Conservation (phyloP, 495 filamentous ascomycete genomes). For the Tetracladium setigerum region DNA sequence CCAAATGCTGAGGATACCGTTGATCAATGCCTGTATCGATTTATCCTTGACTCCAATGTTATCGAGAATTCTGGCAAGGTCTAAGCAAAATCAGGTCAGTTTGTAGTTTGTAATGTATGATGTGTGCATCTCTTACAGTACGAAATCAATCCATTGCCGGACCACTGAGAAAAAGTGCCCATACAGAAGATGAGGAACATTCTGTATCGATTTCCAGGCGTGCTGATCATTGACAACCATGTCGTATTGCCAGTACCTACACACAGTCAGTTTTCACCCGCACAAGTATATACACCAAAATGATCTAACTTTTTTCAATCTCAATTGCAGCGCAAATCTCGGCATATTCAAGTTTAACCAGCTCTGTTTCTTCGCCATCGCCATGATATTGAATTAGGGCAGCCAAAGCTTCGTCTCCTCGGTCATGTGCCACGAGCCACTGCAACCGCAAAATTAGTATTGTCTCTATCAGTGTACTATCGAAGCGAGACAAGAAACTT, state of each 20-base stretch:
- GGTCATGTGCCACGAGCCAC: constrained; percentile 58
- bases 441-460: constrained; percentile 48
- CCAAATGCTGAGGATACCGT: constrained; percentile 35
- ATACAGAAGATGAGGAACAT: constrained; percentile 43
- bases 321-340: constrained; percentile 51
- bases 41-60: constrained; percentile 12
- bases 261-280: constrained; percentile 24
- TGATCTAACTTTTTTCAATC: constrained; percentile 45
- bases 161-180: constrained; percentile 48
- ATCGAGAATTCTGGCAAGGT: too few species aligned
- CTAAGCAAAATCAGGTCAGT: background rate
- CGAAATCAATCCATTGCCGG: constrained; percentile 45
- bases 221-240: constrained; percentile 26
- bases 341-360: constrained; percentile 51
- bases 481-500: background rate
- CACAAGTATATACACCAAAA: too few species aligned
- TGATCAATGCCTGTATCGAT: constrained; percentile 8
- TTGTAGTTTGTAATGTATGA: background rate
- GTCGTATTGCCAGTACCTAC: constrained; percentile 40
- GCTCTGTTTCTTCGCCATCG: constrained; percentile 45
- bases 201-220: constrained; percentile 41
- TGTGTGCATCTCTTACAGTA: constrained; percentile 38
- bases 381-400: constrained; percentile 52
- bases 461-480: too few species aligned
- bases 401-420: constrained; percentile 50